Evolutionary conservation across 805 yeast species (phyloP), one percentile per base, ranked within the genome.

Genomic region (Metschnikowia continentalis): DNA sequence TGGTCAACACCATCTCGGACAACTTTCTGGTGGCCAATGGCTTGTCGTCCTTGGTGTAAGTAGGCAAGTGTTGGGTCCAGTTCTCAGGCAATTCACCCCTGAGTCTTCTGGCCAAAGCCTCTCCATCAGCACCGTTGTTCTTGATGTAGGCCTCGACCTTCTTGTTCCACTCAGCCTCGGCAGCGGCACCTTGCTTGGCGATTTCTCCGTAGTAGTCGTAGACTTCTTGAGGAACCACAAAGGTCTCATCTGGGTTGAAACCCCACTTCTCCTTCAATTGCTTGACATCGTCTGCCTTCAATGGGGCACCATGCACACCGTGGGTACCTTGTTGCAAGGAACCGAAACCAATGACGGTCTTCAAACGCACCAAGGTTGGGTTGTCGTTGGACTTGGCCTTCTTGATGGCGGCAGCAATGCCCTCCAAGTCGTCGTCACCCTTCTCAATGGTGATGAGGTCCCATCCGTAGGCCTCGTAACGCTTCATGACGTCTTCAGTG

Each of bases 401-500:
- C 55, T 77, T 88, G 62, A 92, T 78, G 57, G 97, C 97, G 47
- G 77, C 69, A 53, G 80, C 69, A 58, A 94, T 82, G 55, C 84
- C 88, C 20, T 71, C 81, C 53, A 86, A 69, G 74, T 92, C 95
- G 58, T 77, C 74, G 79, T 92, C 83, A 72, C 95, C 97, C 67
- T 90, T 80, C 60, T 77, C 71, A 61, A 94, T 91, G 71, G 80
- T 76, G 57, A 87, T 54, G 38, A 86, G 80, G 76, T 92, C 86
- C 98, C 98, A 92, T 61, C 96, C 97, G 74, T 92, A 94, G 51
- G 97, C 80, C 77, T 84, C 85, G 70, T 87, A 86, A 76, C 97
- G 84, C 69, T 77, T 79, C 60, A 79, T 66, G 49, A 92, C 97
- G 68, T 92, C 88, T 78, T 92, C 98, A 57, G 96, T 89, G 82